These are phyloP conservation scores for Dissoconium aciculare DNA, from an alignment of 2,329 filamentous ascomycete species.

Conservation along the genomic window DNA sequence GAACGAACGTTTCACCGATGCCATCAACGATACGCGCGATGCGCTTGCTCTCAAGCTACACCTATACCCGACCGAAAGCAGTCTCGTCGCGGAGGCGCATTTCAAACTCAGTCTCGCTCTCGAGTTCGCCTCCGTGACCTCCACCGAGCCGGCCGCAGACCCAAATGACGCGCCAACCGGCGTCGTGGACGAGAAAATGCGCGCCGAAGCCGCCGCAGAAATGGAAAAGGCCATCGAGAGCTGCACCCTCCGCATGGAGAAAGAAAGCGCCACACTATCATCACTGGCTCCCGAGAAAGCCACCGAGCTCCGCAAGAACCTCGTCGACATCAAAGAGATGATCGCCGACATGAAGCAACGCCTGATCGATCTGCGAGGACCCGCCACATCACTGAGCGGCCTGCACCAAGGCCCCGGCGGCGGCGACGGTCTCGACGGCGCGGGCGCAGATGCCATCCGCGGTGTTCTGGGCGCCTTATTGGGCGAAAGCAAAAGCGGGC, in stretches of 20 bases:
- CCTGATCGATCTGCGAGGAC: slow-evolving; percentile 53
- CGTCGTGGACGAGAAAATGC: slow-evolving; percentile 51
- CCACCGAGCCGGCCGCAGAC: slow-evolving; percentile 36
- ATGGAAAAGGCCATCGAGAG: slow-evolving; percentile 61
- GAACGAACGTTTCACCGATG: slow-evolving; percentile 79
- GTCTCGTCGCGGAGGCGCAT: slow-evolving; percentile 82
- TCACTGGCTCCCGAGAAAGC: slow-evolving; percentile 35
- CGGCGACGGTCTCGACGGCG: slow-evolving; percentile 15
- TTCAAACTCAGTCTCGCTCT: slow-evolving; percentile 91
- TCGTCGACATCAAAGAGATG: slow-evolving; percentile 62
- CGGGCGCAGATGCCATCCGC: slow-evolving; percentile 32
- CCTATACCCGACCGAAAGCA: slow-evolving; percentile 65
- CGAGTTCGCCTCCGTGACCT: slow-evolving; percentile 71
- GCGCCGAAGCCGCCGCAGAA: slow-evolving; percentile 55
- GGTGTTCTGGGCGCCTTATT: slow-evolving; percentile 50
- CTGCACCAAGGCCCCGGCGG: slow-evolving; percentile 31
- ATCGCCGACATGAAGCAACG: slow-evolving; percentile 65
- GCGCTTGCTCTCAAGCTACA: slow-evolving; percentile 65
- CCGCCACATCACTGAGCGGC: slow-evolving; percentile 42
- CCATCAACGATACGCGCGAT: slow-evolving; percentile 68
- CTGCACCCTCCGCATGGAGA: slow-evolving; percentile 54
- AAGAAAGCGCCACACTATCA: slow-evolving; percentile 52
- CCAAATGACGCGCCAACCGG: slow-evolving; percentile 28
- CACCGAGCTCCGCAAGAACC: slow-evolving; percentile 43
- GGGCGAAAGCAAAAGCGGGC: slow-evolving; percentile 46